These are phyloP conservation scores for Allantophomopsis lycopodina DNA, from an alignment of 2,329 filamentous ascomycete species.

Conservation along the genomic window DNA sequence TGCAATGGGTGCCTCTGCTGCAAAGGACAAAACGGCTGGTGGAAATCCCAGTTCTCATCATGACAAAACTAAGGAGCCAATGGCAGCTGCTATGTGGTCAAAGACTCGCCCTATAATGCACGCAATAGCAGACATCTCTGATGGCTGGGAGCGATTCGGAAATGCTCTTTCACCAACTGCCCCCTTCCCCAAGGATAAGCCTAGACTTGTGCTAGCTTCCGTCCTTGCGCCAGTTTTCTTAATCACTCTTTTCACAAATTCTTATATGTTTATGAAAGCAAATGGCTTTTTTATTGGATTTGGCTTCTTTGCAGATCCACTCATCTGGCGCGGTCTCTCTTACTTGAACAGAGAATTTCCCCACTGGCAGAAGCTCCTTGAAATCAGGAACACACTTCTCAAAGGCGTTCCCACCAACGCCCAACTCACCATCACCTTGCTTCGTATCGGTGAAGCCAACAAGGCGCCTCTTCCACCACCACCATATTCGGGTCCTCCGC, in stretches of 20 bases:
- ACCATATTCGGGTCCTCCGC: conserved; percentile 24
- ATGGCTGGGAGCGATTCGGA: conserved; percentile 49
- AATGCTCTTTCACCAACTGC: conserved; percentile 50
- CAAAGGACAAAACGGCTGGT: conserved; percentile 37
- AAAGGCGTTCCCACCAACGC: conserved; percentile 79
- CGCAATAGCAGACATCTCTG: conserved; percentile 40
- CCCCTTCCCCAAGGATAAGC: conserved; percentile 40
- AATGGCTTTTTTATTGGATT: conserved; percentile 56
- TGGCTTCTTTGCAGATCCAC: conserved; percentile 66
- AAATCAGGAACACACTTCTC: conserved; percentile 62
- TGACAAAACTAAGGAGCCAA: conserved; percentile 68
- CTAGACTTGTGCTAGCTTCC: conserved; percentile 38
- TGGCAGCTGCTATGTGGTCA: conserved; percentile 64
- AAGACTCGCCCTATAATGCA: conserved; percentile 66
- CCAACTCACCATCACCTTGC: conserved; percentile 66
- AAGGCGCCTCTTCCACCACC: conserved; percentile 62
- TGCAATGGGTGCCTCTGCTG: conserved; percentile 36
- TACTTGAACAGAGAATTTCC: conserved; percentile 50
- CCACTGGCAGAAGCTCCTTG: conserved; percentile 61
- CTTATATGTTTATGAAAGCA: conserved; percentile 50
- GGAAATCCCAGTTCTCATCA: conserved; percentile 33
- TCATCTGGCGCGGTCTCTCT: conserved; percentile 45
- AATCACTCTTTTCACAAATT: conserved; percentile 35
- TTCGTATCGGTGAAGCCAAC: conserved; percentile 71
- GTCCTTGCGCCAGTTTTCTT: conserved; percentile 37